A percentile compares a stretch with the other conserved stretches of the same genome.
These are phyloP conservation scores for Fusarium tupiense DNA, from an alignment of 2,329 filamentous ascomycete species.

Conservation along the genomic window DNA sequence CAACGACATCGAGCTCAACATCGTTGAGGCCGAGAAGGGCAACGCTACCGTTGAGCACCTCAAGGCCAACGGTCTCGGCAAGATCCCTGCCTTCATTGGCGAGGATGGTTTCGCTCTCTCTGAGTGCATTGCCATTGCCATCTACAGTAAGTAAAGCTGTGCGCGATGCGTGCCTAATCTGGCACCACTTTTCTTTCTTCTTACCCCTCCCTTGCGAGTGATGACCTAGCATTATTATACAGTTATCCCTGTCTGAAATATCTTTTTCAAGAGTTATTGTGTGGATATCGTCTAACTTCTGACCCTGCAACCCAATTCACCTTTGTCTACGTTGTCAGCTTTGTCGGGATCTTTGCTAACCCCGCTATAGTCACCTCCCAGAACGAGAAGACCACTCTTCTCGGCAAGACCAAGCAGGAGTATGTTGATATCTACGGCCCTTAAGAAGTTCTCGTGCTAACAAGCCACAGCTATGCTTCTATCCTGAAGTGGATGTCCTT, in stretches of 20 bases:
- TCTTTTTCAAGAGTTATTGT: conserved; percentile 57
- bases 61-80: conserved; percentile 86
- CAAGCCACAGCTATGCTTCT: conserved; percentile 77
- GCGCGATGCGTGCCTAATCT: conserved; percentile 6
- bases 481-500: conserved; percentile 99
- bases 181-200: conserved; percentile 44
- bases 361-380: conserved; percentile 85
- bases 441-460: background rate
- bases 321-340: conserved; percentile 43
- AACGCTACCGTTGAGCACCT: conserved; percentile 80
- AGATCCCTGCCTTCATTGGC: conserved; percentile 92
- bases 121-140: conserved; percentile 93
- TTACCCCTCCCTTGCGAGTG: conserved; percentile 51
- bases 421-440: conserved; percentile 55
- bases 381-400: conserved; percentile 99
- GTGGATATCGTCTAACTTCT: conserved; percentile 94
- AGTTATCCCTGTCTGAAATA: conserved; percentile 99
- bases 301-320: conserved; percentile 56
- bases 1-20: conserved; percentile 92
- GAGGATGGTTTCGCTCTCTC: conserved; percentile 89
- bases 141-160: conserved; percentile 83
- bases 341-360: conserved; percentile 47
- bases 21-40: conserved; percentile 75
- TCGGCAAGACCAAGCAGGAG: conserved; percentile 99
- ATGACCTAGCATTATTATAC: conserved; percentile 82